Base-by-base conservation (phyloP, 768 basidiomycete species). In the Rossbeevera mucosa region DNA sequence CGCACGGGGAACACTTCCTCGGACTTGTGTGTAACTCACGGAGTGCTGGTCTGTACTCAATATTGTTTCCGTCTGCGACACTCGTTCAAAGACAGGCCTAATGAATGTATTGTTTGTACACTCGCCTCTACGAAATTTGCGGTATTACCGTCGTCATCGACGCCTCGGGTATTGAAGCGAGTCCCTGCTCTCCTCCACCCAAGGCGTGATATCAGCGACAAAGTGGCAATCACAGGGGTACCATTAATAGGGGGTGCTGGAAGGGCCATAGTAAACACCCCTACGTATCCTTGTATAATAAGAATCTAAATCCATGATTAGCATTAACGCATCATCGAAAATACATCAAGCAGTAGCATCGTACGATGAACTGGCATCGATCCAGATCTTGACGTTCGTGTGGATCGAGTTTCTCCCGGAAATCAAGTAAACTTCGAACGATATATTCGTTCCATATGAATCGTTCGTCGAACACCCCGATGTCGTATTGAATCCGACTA, bases 381-480 rank as follows among this genome's bases (percentile, higher is more conserved):
- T 98, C 94, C 26, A 99, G 73, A 48, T 88, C 85, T 20, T 76
- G 74, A 25, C 86, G 76, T 64, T 93, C 87, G 20, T 75, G 71
- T 22, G 75, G 64, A 49, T 91, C 83, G 47, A 99, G 74, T 43
- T 87, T 76, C 48, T 86, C 83, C 46, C 96, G 76, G 70, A 97
- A 98, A 62, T 92, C 87, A 30, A 98, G 78, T 49, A 98, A 72
- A 61, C 91, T 90, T 40, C 84, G 78, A 42, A 94, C 80, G 48
- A 98, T 85, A 61, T 86, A 94, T 59, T 89, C 86, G 65, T 99
- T 99, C 95, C 95, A 99, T 12, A 98, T 81, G 64, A 94, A 95
- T 47, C 90, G 80, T 49, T 85, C 83, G 65, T 94, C 91, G 59
- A 85, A 91, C n/a, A 76, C 72, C 21, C 74, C 76, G 8, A 78